A percentile compares a stretch with the other conserved stretches of the same genome.
These are phyloP conservation scores for Xylaria polymorpha DNA, from an alignment of 2,329 filamentous ascomycete genomes.

Conservation along the genomic window DNA sequence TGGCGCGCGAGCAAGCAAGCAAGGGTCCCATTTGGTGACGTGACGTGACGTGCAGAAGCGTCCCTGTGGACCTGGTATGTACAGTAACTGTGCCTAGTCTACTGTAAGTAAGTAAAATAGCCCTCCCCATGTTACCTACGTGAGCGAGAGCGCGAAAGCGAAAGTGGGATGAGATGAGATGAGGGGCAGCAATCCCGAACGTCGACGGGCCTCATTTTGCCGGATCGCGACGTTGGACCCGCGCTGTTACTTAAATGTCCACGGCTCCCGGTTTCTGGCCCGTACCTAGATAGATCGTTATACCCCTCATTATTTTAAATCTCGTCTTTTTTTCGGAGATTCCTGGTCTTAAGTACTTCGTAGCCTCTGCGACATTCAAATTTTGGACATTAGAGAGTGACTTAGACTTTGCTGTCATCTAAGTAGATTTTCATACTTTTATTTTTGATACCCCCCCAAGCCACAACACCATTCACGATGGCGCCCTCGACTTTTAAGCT, in stretches of 20 bases:
- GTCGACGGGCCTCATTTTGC: constrained; percentile 31
- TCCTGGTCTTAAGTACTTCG: too few species aligned
- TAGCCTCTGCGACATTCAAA: neutral
- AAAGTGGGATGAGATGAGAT: constrained; percentile 26
- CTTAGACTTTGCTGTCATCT: constrained; percentile 12
- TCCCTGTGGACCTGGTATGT: neutral
- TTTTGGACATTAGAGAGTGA: neutral
- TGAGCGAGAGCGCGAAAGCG: constrained; percentile 6
- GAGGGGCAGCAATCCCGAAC: neutral
- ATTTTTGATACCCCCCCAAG: constrained; percentile 20
- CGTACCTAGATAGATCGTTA: neutral
- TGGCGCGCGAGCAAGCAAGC: neutral
- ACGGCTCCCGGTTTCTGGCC: neutral
- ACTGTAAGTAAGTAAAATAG: too few species aligned
- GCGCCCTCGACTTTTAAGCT: constrained; percentile 69
- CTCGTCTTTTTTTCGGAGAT: neutral
- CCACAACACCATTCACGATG: constrained; percentile 57
- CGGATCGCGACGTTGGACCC: constrained; percentile 18
- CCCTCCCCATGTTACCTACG: neutral
- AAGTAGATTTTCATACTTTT: too few species aligned
- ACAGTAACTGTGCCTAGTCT: too few species aligned
- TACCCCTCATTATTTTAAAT: constrained; percentile 8
- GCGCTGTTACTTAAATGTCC: constrained; percentile 14
- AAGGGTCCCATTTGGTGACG: neutral
- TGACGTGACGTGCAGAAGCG: constrained; percentile 17